phyloP scores from a whole-genome alignment of 2,329 filamentous ascomycete species.

The Aspergillus arachidicola region DNA sequence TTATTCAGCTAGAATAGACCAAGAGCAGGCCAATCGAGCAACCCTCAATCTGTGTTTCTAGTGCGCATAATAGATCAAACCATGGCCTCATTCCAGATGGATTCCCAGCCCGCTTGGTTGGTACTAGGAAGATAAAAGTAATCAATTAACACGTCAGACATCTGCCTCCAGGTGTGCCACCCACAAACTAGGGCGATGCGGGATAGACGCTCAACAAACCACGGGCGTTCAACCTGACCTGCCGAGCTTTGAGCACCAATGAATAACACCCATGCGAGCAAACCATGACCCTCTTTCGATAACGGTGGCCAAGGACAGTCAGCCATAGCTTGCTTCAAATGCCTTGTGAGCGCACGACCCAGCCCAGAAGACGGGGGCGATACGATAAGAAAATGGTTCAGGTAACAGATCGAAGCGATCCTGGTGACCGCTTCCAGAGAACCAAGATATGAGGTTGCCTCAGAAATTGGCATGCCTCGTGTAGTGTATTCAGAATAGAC shows the following conservation, averaged over 20 bases:
- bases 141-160: conserved; percentile 27
- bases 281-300: conserved; percentile 23
- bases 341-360: conserved; percentile 36
- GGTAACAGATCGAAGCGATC: conserved; percentile 34
- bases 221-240: conserved; percentile 31
- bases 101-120: conserved; percentile 29
- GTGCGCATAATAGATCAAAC: conserved; percentile 4
- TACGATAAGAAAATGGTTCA: conserved; percentile 37
- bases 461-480: not conserved
- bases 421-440: conserved; percentile 35
- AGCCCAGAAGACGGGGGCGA: conserved; percentile 37
- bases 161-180: conserved; percentile 35
- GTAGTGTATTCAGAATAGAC: conserved; percentile 25
- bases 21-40: not conserved
- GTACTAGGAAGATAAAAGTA: conserved; percentile 32
- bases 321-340: conserved; percentile 27
- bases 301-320: conserved; percentile 20
- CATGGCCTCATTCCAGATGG: conserved; percentile 36
- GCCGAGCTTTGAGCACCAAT: conserved; percentile 35
- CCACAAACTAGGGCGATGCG: conserved; percentile 28
- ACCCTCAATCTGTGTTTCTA: not conserved
- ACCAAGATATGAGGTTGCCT: conserved; percentile 19
- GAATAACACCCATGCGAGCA: conserved; percentile 38
- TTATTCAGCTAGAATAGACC: not conserved
- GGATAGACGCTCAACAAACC: conserved; percentile 34